These are phyloP conservation scores for Apiospora arundinis DNA, from an alignment of 2,329 filamentous ascomycete genomes.

Conservation along the genomic window DNA sequence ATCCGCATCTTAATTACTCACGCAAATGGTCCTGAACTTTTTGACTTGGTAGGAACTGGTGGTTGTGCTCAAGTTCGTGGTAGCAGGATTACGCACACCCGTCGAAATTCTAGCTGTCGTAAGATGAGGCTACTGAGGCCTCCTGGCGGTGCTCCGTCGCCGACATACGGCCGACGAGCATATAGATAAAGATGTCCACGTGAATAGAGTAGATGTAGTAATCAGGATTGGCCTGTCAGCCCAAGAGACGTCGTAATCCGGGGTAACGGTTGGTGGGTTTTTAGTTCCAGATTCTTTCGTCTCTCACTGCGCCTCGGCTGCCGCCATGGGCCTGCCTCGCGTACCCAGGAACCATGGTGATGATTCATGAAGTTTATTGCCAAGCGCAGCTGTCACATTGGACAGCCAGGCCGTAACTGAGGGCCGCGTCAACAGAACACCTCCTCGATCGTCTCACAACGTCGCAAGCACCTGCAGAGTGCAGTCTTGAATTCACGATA, in stretches of 20 bases:
- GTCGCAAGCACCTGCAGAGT: neutral
- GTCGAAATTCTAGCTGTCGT: too few species aligned
- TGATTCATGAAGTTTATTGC: conserved; percentile 1
- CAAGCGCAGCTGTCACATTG: neutral
- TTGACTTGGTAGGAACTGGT: neutral
- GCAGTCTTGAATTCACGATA: neutral
- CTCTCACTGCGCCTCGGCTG: neutral
- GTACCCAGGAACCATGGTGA: neutral
- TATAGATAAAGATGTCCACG: too few species aligned
- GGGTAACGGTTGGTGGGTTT: neutral
- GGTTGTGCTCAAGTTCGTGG: neutral
- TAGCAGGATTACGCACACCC: neutral
- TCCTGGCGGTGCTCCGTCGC: neutral
- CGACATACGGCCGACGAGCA: conserved; percentile 2
- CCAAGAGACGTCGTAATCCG: neutral
- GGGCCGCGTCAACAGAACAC: neutral
- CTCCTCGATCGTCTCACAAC: neutral
- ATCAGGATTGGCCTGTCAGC: neutral
- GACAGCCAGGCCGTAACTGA: neutral
- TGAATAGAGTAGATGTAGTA: neutral
- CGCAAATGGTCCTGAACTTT: neutral
- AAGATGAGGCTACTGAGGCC: neutral
- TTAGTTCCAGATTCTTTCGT: neutral
- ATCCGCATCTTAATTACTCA: neutral
- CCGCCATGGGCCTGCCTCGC: neutral